These are phyloP conservation scores for Aspergillus pseudonomiae DNA, from an alignment of 2,329 filamentous ascomycete genomes.

Conservation along the genomic window DNA sequence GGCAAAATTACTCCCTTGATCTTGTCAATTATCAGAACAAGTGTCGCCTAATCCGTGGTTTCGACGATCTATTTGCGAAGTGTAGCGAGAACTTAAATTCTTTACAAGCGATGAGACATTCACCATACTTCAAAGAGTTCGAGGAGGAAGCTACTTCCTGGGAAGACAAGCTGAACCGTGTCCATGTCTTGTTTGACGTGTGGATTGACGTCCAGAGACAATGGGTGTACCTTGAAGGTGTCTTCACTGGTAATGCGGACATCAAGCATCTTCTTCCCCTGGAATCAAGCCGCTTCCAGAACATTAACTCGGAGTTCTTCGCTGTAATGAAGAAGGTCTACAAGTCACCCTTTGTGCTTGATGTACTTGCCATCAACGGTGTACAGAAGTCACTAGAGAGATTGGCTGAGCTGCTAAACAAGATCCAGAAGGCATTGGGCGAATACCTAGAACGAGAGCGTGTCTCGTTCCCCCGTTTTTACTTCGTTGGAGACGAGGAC, in stretches of 20 bases:
- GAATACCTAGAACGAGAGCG: slow-evolving; percentile 98
- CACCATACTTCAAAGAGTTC: slow-evolving; percentile 98
- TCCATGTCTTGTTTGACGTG: slow-evolving; percentile 96
- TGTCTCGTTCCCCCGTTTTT: slow-evolving; percentile 97
- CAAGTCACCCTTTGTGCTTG: slow-evolving; percentile 91
- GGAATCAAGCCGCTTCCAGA: slow-evolving; percentile 95
- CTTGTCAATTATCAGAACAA: slow-evolving; percentile 98
- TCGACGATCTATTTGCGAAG: slow-evolving; percentile 97
- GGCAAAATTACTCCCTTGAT: slow-evolving; percentile 93
- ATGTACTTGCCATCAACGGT: slow-evolving; percentile 92
- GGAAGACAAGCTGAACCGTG: slow-evolving; percentile 97
- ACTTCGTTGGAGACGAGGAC: slow-evolving; percentile 99
- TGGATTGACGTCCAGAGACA: slow-evolving; percentile 99
- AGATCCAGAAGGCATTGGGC: slow-evolving; percentile 97
- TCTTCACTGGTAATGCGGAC: slow-evolving; percentile 97
- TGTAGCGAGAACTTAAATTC: slow-evolving; percentile 98
- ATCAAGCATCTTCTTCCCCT: slow-evolving; percentile 98
- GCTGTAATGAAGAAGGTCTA: slow-evolving; percentile 99
- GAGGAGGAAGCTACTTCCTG: slow-evolving; percentile 94
- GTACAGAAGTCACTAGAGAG: slow-evolving; percentile 95
- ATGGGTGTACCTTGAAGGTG: slow-evolving; percentile 98
- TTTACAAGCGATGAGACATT: slow-evolving; percentile 97
- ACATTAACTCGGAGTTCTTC: slow-evolving; percentile 98
- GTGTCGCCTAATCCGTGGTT: slow-evolving; percentile 93
- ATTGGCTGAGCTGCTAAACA: slow-evolving; percentile 94